A percentile compares a stretch with the other conserved stretches of the same genome.
Conservation (phyloP, 2,329 filamentous ascomycete genomes). For the Phialemoniopsis sp. region DNA sequence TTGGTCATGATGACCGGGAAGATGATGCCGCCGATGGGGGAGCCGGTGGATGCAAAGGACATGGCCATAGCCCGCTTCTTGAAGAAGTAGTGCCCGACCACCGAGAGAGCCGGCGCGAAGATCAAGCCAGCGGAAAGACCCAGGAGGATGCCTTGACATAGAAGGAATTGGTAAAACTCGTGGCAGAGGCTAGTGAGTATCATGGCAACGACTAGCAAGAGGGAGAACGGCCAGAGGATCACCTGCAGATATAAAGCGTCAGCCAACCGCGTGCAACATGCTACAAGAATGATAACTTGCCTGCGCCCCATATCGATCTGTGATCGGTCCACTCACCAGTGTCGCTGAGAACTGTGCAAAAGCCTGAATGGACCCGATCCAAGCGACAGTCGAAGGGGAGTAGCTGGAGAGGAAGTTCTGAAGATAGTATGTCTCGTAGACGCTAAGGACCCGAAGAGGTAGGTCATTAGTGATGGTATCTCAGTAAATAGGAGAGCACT, state of each 20-base stretch:
- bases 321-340: constrained; percentile 27
- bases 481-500: too few relatives aligned
- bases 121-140: constrained; percentile 29
- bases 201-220: constrained; percentile 31
- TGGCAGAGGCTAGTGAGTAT: constrained; percentile 22
- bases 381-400: constrained; percentile 35
- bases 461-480: too few relatives aligned
- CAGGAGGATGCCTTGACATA: constrained; percentile 29
- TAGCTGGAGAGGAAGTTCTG: constrained; percentile 13
- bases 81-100: constrained; percentile 16
- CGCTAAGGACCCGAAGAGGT: too few relatives aligned
- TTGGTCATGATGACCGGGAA: constrained; percentile 8
- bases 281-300: too few relatives aligned
- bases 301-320: constrained; percentile 24
- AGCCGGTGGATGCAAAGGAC: constrained; percentile 10
- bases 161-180: constrained; percentile 30
- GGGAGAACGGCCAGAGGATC: constrained; percentile 18
- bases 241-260: too few relatives aligned
- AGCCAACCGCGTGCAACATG: too few relatives aligned
- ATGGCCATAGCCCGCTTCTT: constrained; percentile 12
- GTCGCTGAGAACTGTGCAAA: constrained; percentile 24
- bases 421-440: constrained; percentile 23
- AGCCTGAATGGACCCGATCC: constrained; percentile 35
- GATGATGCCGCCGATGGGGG: constrained; percentile 11
- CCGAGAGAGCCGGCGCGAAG: constrained; percentile 20